Percentiles rank a stretch among this genome's conserved stretches.
Evolutionary conservation across 2,329 filamentous ascomycete genomes (phyloP).

Genomic region (Fusarium decemcellulare): DNA sequence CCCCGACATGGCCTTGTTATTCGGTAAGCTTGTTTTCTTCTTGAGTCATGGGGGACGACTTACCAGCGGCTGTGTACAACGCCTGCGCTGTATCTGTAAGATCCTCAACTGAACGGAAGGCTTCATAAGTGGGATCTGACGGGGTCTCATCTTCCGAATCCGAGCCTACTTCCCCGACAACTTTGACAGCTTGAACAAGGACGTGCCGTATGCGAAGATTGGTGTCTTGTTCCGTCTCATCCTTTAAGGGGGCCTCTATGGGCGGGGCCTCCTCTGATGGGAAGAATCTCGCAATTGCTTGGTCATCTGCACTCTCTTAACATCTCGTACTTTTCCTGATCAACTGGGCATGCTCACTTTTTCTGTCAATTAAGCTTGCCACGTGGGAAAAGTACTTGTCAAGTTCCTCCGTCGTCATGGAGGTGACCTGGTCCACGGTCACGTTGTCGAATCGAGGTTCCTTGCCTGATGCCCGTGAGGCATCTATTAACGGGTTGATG

Average conservation of each 20-base stretch:
- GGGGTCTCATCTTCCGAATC: conserved; percentile 7
- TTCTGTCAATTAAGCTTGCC: conserved; percentile 50
- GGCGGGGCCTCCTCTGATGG: conserved; percentile 45
- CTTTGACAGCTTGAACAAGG: conserved; percentile 36
- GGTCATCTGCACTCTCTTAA: conserved; percentile 45
- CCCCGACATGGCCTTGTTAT: conserved; percentile 49
- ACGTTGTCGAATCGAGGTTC: conserved; percentile 63
- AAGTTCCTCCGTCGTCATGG: conserved; percentile 72
- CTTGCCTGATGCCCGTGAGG: conserved; percentile 18
- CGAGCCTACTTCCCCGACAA: conserved; percentile 19
- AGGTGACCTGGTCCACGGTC: conserved; percentile 72
- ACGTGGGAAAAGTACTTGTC: conserved; percentile 74
- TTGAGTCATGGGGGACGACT: conserved; percentile 10
- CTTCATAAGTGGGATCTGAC: conserved; percentile 45
- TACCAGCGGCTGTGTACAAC: conserved; percentile 54
- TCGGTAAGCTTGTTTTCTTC: conserved; percentile 22
- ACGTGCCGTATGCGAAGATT: conserved; percentile 41
- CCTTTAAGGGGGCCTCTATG: conserved; percentile 29
- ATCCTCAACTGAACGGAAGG: conserved; percentile 50
- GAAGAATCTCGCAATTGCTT: conserved; percentile 53
- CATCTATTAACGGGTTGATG: conserved; percentile 52
- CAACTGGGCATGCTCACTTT: conserved; percentile 45
- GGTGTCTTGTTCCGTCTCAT: conserved; percentile 45
- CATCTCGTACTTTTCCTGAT: background rate
- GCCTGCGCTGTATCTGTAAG: conserved; percentile 49